Evolutionary conservation across 2,329 filamentous ascomycete genomes (phyloP), one percentile per base, ranked within the genome.

Genomic region (Ophiocordyceps australis): DNA sequence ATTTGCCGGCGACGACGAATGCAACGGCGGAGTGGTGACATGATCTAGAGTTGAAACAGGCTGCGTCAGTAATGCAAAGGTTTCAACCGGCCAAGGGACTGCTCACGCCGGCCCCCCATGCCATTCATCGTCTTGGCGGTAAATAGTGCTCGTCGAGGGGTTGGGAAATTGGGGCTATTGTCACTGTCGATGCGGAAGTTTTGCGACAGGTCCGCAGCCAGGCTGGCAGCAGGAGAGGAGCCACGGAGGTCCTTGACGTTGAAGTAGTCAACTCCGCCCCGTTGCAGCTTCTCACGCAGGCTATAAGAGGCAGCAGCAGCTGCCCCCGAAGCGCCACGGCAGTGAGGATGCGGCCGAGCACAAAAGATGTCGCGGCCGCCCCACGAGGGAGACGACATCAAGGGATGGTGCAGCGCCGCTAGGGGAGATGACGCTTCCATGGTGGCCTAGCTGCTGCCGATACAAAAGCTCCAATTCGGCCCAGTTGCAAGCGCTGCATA

Each of bases 401-500:
- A 52, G 65, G 55, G 54, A 68, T 62, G 81, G 58, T 83, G 82
- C 74, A 95, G 79, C 30, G 86, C 83, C 51, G 86, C 86, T 46
- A 95, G 58, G 24, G 89, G 89, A 41, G 89, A 95, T 23, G 86
- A 94, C 36, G 79, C 75, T 55, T 93, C 83, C 82, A 95, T 94
- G 44, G 25, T n/a, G n/a, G n/a, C n/a, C n/a, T n/a, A n/a, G n/a
- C n/a, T n/a, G n/a, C n/a, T n/a, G n/a, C n/a, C n/a, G n/a, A n/a
- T n/a, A n/a, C n/a, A n/a, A n/a, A n/a, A n/a, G n/a, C n/a, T n/a
- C n/a, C n/a, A n/a, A n/a, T n/a, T n/a, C n/a, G n/a, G n/a, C n/a
- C n/a, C n/a, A n/a, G n/a, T n/a, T n/a, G n/a, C n/a, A n/a, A n/a
- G n/a, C n/a, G n/a, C n/a, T n/a, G n/a, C n/a, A n/a, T n/a, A n/a